A percentile compares a stretch with the other conserved stretches of the same genome.
These are phyloP conservation scores for Aspergillus hortae DNA, from an alignment of 2,329 filamentous ascomycete genomes.

Conservation along the genomic window DNA sequence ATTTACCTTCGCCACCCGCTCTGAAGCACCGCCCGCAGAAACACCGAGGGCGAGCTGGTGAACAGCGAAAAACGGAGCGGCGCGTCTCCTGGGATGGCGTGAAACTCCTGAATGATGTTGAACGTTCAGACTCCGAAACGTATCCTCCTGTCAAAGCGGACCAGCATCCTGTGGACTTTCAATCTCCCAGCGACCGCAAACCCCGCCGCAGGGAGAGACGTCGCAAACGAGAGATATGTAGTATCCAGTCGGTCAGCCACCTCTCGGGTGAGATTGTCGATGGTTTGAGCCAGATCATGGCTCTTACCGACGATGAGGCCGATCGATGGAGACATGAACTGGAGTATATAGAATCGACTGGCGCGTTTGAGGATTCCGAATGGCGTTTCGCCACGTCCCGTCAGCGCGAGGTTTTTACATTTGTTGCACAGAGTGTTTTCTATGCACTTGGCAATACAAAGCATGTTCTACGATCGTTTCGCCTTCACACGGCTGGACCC, in stretches of 20 bases:
- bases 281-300: slow-evolving; percentile 34
- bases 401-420: slow-evolving; percentile 38
- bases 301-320: slow-evolving; percentile 34
- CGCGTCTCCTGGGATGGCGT: slow-evolving; percentile 39
- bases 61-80: slow-evolving; percentile 27
- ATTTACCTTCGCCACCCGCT: slow-evolving; percentile 37
- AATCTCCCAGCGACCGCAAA: slow-evolving; percentile 19
- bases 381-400: slow-evolving; percentile 36
- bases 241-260: slow-evolving; percentile 34
- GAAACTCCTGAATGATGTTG: slow-evolving; percentile 29
- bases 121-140: slow-evolving; percentile 13
- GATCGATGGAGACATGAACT: slow-evolving; percentile 37
- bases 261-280: slow-evolving; percentile 36
- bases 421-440: slow-evolving; percentile 43
- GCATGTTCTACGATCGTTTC: slow-evolving; percentile 41
- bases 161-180: slow-evolving; percentile 12
- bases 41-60: slow-evolving; percentile 29
- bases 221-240: slow-evolving; percentile 7
- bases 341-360: slow-evolving; percentile 32
- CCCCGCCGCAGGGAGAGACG: slow-evolving; percentile 11
- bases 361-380: slow-evolving; percentile 35
- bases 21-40: slow-evolving; percentile 39
- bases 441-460: slow-evolving; percentile 40
- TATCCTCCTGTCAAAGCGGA: slow-evolving; percentile 7
- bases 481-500: slow-evolving; percentile 14